These are phyloP conservation scores for Meyerozyma sp. DNA, from an alignment of 1,139 yeast genomes.

Conservation along the genomic window DNA sequence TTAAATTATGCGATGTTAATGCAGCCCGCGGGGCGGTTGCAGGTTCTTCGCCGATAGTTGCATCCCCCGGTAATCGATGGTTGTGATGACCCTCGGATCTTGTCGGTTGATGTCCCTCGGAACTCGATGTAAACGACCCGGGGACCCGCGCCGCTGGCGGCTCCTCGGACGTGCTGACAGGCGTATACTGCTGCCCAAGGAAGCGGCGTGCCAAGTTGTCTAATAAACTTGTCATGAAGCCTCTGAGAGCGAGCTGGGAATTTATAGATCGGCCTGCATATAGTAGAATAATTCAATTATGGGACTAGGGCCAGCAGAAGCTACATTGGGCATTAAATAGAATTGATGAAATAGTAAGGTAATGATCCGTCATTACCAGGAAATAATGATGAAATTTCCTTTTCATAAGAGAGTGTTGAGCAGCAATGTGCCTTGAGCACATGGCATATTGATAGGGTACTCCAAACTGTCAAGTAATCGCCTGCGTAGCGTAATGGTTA, in stretches of 20 bases:
- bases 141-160: neutral
- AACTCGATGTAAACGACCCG: neutral
- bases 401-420: neutral
- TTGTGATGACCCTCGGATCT: neutral
- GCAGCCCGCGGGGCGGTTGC: neutral
- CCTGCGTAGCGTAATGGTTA: constrained; percentile 13
- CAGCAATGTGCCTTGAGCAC: neutral
- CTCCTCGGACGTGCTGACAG: neutral
- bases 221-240: neutral
- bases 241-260: too few relatives aligned
- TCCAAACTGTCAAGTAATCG: neutral
- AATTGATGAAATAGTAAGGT: too few relatives aligned
- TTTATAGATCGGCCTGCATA: too few relatives aligned
- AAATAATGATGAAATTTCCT: neutral
- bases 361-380: too few relatives aligned
- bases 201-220: neutral
- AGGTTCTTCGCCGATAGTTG: neutral
- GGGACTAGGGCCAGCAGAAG: too few relatives aligned
- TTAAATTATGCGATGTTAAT: neutral
- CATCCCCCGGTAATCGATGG: neutral
- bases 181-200: constrained; percentile 1
- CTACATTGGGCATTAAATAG: too few relatives aligned
- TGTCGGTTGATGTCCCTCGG: neutral
- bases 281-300: too few relatives aligned
- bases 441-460: neutral